Evolutionary conservation across 768 basidiomycete species (phyloP), one percentile per base, ranked within the genome.

Genomic region (Amanita muscaria): DNA sequence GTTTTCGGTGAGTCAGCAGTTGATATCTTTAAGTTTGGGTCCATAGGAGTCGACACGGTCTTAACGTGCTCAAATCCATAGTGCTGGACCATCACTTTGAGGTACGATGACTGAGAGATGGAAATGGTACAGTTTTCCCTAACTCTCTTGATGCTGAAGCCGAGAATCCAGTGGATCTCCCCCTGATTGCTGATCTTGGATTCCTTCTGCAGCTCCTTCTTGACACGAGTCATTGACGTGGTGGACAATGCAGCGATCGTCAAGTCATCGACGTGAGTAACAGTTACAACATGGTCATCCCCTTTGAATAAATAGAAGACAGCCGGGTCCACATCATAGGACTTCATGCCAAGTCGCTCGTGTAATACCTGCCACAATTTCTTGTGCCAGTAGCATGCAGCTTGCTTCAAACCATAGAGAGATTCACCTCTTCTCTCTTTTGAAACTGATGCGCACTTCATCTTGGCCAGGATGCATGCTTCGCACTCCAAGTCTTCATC

Each of bases 371-470:
- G 36, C 14, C 40, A 30, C 0, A 66, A 48, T 12, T 48, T 49
- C 30, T 54, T 33, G 34, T 64, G 57, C 64, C 63, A 66, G 22
- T 53, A 47, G 24, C 50, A 46, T 3, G 53, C 58, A 1, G 58
- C 54, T 44, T 66, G 65, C 22, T 56, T 54, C 14, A 65, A 51
- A 1, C 65, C 60, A 43, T 66, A 67, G 10, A 67, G 36, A 0
- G 52, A n/a, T n/a, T n/a, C n/a, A n/a, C n/a, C n/a, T n/a, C n/a
- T n/a, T n/a, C n/a, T n/a, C n/a, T n/a, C n/a, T n/a, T n/a, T n/a
- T n/a, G n/a, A n/a, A n/a, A n/a, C n/a, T n/a, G n/a, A n/a, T n/a
- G n/a, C n/a, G n/a, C n/a, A n/a, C n/a, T n/a, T n/a, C n/a, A n/a
- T n/a, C n/a, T n/a, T n/a, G n/a, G n/a, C n/a, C n/a, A n/a, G n/a